Evolutionary conservation across 2,329 filamentous ascomycete species (phyloP), one percentile per base, ranked within the genome.

Genomic region (Cladophialophora carrionii): DNA sequence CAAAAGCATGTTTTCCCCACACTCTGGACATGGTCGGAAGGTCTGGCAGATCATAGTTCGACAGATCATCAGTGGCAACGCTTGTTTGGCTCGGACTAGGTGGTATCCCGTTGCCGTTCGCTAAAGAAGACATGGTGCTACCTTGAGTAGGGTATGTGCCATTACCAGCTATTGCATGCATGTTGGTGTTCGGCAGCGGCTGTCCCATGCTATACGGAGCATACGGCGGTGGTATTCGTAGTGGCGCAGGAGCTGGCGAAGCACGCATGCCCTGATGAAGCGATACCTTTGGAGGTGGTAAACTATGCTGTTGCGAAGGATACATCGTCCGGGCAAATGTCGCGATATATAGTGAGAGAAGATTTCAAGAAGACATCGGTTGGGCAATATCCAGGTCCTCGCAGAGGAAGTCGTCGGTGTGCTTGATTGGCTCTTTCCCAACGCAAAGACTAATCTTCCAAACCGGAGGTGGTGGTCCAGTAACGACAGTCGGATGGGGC

Each of bases 1-100:
- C 90, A 77, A 78, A 82, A 51, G 77, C 77, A 32, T 79, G 77
- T 52, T 78, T 79, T 29, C 80, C 77, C 57, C 76, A 79, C 48
- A 77, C 71, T 57, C 77, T 79, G 7, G 76, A 74, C 22, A 79
- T 72, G 7, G 79, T 74, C 6, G 75, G 74, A n/a, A 80, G 74
- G 57, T 76, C 75, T 34, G 62, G 63, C 41, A 72, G 57, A 48
- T 62, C 65, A 37, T 60, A 60, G 57, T 59, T 61, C 29, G 65
- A 64, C 6, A 26, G 53, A 20, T 66, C 63, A 34, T 70, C 68
- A 37, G 62, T 61, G 7, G 57, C 71, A 73, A 63, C 70, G 70
- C 57, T 76, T 70, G 32, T 74, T 74, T 60, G 76, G 73, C 61
- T 76, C 73, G 62, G 75, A 74, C 72, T 78, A 75, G 53, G 74